Percentiles rank a stretch among this genome's conserved stretches.
These are phyloP conservation scores for Isatis lusitanica DNA, from an alignment of 441 rosid genomes.

Conservation along the genomic window DNA sequence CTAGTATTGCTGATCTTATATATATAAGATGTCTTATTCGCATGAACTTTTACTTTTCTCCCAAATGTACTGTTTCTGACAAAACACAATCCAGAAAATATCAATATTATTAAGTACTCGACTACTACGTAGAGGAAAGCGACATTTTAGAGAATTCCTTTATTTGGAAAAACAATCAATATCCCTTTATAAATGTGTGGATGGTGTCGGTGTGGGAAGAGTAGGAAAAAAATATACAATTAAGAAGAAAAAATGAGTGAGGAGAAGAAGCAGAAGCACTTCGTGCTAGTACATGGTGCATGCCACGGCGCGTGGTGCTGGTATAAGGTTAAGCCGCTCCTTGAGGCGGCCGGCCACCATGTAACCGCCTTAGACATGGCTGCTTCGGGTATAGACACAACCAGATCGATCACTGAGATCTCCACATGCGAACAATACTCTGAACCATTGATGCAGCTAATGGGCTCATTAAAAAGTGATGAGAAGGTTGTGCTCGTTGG, in stretches of 20 bases:
- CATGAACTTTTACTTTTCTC: background rate
- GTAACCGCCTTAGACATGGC: constrained; percentile 54
- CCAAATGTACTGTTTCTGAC: background rate
- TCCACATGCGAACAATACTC: constrained; percentile 46
- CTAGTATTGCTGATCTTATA: too few relatives aligned
- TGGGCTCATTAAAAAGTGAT: constrained; percentile 25
- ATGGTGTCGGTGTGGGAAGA: background rate
- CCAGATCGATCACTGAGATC: constrained; percentile 43
- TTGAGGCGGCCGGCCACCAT: constrained; percentile 50
- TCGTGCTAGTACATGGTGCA: constrained; percentile 56
- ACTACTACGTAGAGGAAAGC: background rate
- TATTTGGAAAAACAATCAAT: background rate
- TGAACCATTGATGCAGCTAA: constrained; percentile 45
- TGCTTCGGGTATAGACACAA: constrained; percentile 47
- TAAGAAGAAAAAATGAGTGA: constrained; percentile 12
- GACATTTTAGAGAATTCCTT: background rate
- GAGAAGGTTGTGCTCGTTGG: constrained; percentile 62
- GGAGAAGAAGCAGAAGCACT: constrained; percentile 33
- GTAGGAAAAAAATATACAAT: background rate
- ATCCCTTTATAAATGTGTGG: background rate
- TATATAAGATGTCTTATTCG: too few relatives aligned
- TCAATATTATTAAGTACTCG: background rate
- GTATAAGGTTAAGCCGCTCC: constrained; percentile 55
- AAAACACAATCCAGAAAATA: background rate
- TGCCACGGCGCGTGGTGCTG: constrained; percentile 70